Conservation (phyloP, 768 basidiomycete species). For the Tulasnella sp. region DNA sequence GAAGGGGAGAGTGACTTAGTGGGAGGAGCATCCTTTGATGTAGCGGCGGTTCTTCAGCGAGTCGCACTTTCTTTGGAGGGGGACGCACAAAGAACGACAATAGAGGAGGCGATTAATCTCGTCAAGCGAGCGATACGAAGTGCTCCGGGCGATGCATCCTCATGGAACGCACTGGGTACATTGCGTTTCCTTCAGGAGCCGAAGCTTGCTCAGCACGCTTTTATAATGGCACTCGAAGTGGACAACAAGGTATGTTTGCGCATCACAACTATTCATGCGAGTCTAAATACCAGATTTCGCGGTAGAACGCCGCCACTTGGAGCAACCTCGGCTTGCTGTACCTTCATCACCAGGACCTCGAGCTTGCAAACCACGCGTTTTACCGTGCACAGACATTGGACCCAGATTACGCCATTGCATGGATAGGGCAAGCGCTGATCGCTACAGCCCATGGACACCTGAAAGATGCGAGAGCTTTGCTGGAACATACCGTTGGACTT, state of each 20-base stretch:
- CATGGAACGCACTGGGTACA: constrained; percentile 78
- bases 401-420: constrained; percentile 77
- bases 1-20: constrained; percentile 30
- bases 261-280: not conserved
- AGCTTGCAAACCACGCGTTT: constrained; percentile 78
- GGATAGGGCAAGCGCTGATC: constrained; percentile 81
- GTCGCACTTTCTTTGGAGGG: constrained; percentile 31
- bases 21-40: constrained; percentile 63
- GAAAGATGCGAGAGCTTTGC: constrained; percentile 50
- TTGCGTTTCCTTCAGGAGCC: constrained; percentile 54
- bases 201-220: constrained; percentile 80
- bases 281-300: constrained; percentile 15
- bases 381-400: constrained; percentile 82
- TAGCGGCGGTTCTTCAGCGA: constrained; percentile 48
- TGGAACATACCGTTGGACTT: constrained; percentile 62
- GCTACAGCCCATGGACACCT: constrained; percentile 49
- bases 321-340: constrained; percentile 82
- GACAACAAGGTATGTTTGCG: constrained; percentile 56
- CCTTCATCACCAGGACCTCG: constrained; percentile 61
- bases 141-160: constrained; percentile 56
- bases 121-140: constrained; percentile 62
- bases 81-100: constrained; percentile 26
- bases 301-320: constrained; percentile 67
- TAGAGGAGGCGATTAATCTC: constrained; percentile 38
- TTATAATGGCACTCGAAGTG: constrained; percentile 76